Conservation (phyloP, 805 yeast genomes). For the Metschnikowia hibisci region DNA sequence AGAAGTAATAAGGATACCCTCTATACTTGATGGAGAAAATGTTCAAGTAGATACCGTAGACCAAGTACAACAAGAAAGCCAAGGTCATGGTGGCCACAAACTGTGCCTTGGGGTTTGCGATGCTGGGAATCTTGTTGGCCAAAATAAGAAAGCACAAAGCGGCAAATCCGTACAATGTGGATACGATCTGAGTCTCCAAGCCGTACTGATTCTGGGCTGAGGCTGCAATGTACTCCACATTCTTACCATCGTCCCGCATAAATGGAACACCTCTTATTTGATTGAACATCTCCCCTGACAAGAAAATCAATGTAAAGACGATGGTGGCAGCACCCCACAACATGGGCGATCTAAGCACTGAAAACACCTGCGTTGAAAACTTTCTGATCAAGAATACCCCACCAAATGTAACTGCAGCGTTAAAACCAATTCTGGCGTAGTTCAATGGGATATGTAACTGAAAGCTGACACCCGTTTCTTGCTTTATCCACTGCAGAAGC, state of each 20-base stretch:
- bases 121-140: constrained; percentile 51
- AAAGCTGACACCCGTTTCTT: constrained; percentile 32
- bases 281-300: constrained; percentile 91
- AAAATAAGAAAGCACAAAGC: constrained; percentile 58
- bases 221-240: constrained; percentile 13
- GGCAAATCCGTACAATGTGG: constrained; percentile 66
- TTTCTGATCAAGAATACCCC: constrained; percentile 24
- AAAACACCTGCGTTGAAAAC: constrained; percentile 29
- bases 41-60: constrained; percentile 60
- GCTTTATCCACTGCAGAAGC: constrained; percentile 34
- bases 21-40: constrained; percentile 67
- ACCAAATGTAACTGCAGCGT: constrained; percentile 33
- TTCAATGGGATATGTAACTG: constrained; percentile 40
- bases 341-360: constrained; percentile 46
- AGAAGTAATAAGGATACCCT: constrained; percentile 72
- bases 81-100: constrained; percentile 46
- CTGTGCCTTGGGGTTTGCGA: constrained; percentile 43
- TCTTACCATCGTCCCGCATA: constrained; percentile 8
- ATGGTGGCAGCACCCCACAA: constrained; percentile 73
- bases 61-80: constrained; percentile 44
- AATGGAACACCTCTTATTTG: constrained; percentile 67
- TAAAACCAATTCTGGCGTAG: constrained; percentile 35
- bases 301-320: constrained; percentile 65
- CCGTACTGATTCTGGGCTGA: constrained; percentile 60
- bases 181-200: constrained; percentile 83